These are phyloP conservation scores for Exophiala spinifera DNA, from an alignment of 2,329 filamentous ascomycete genomes.

Conservation along the genomic window DNA sequence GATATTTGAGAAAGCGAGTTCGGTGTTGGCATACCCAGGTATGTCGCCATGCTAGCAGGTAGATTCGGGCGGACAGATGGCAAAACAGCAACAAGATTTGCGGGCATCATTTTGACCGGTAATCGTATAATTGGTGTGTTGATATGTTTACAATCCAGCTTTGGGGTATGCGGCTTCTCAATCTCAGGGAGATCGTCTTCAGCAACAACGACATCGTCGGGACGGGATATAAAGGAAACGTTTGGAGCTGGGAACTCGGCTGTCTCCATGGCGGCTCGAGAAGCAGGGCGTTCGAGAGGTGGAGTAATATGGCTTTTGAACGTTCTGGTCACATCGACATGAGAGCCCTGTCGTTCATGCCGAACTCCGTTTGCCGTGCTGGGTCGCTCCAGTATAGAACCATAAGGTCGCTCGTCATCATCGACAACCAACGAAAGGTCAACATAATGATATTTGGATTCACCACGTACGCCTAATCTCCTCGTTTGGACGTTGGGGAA, in stretches of 20 bases:
- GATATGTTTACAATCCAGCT: constrained; percentile 28
- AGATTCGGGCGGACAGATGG: constrained; percentile 29
- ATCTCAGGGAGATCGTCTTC: constrained; percentile 1
- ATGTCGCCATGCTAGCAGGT: constrained; percentile 47
- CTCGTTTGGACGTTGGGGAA: constrained; percentile 94
- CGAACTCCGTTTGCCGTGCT: constrained; percentile 20
- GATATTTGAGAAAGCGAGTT: constrained; percentile 41
- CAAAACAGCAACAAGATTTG: constrained; percentile 26
- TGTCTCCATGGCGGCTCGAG: constrained; percentile 31
- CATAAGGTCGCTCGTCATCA: constrained; percentile 25
- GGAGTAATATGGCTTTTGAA: constrained; percentile 20
- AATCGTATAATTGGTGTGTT: constrained; percentile 28
- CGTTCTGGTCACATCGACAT: constrained; percentile 13
- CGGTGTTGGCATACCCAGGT: constrained; percentile 29
- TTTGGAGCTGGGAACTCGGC: constrained; percentile 34
- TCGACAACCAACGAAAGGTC: constrained; percentile 42
- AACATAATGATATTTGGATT: constrained; percentile 95
- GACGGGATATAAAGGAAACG: constrained; percentile 17
- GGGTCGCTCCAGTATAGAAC: constrained; percentile 16
- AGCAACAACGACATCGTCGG: constrained; percentile 1
- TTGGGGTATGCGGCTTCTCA: constrained; percentile 4
- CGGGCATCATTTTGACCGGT: constrained; percentile 17
- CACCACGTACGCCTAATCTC: constrained; percentile 84
- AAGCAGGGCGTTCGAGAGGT: constrained; percentile 20
- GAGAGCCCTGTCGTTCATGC: constrained; percentile 23